A percentile compares a stretch with the other conserved stretches of the same genome.
Evolutionary conservation across 371 early-diverging fungal species (phyloP).

Genomic region (Mortierella sp.): DNA sequence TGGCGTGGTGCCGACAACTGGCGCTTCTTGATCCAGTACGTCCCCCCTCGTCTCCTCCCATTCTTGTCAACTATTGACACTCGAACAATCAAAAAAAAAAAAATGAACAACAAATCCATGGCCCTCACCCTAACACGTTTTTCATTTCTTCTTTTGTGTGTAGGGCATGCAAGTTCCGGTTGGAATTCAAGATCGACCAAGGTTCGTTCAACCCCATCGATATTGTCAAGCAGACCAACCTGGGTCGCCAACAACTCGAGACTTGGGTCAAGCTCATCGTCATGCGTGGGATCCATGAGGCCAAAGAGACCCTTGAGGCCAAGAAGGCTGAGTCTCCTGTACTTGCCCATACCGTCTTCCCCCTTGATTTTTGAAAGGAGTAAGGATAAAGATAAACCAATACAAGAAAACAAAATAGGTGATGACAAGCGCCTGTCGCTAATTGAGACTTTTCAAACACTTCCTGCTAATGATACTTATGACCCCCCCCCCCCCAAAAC

Average conservation of each 20-base stretch:
- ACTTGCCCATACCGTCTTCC: conserved; percentile 5
- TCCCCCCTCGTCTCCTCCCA: neutral
- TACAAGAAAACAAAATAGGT: neutral
- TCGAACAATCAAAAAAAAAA: neutral
- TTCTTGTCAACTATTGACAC: neutral
- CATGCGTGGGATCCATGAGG: conserved; percentile 55
- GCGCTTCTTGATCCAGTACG: conserved; percentile 75
- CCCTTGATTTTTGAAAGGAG: conserved; percentile 25
- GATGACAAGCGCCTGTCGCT: neutral
- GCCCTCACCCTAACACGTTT: neutral
- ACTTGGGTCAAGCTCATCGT: conserved; percentile 45
- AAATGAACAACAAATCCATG: too few relatives aligned
- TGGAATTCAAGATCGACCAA: conserved; percentile 63
- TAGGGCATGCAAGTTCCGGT: conserved; percentile 74
- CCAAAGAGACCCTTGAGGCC: conserved; percentile 34
- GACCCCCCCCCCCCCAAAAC: neutral
- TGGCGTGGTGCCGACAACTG: conserved; percentile 75
- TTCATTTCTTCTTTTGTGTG: neutral
- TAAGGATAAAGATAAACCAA: neutral
- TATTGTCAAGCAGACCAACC: conserved; percentile 67
- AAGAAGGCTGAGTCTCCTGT: conserved; percentile 14
- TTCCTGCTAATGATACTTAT: neutral
- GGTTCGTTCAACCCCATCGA: conserved; percentile 67
- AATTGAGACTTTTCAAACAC: neutral
- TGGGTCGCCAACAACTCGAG: conserved; percentile 57